Conservation (phyloP, 257 asterid species). For the Cordia subcordata region DNA sequence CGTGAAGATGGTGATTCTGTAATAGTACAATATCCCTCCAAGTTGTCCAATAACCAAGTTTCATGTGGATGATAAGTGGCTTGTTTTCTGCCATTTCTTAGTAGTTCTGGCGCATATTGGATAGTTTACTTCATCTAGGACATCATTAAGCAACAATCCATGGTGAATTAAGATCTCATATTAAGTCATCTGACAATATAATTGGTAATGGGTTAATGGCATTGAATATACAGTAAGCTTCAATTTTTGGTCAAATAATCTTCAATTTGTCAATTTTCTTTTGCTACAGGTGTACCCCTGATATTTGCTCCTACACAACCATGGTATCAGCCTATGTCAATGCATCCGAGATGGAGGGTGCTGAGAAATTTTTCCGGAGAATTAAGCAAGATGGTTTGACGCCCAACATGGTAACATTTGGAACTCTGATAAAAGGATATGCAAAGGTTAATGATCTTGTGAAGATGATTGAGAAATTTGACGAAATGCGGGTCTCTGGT, state of each 20-base stretch:
- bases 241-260: not conserved
- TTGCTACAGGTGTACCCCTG: constrained; percentile 63
- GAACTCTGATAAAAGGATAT: constrained; percentile 79
- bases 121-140: too few relatives aligned
- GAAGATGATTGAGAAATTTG: constrained; percentile 83
- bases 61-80: too few relatives aligned
- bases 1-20: too few relatives aligned
- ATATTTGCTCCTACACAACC: constrained; percentile 85
- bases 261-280: not conserved
- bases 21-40: too few relatives aligned
- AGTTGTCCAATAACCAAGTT: too few relatives aligned
- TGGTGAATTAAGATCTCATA: too few relatives aligned
- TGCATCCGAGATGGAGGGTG: constrained; percentile 91
- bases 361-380: constrained; percentile 78
- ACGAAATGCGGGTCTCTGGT: constrained; percentile 58
- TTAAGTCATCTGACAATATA: too few relatives aligned
- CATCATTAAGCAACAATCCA: too few relatives aligned
- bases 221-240: not conserved
- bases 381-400: constrained; percentile 70
- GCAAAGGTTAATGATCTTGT: constrained; percentile 63
- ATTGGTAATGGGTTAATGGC: too few relatives aligned
- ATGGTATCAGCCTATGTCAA: constrained; percentile 84
- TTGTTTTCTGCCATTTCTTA: too few relatives aligned
- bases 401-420: constrained; percentile 70
- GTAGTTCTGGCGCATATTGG: too few relatives aligned